phyloP scores from a whole-genome alignment of 2,329 filamentous ascomycete species.

The Fusarium ambrosium region DNA sequence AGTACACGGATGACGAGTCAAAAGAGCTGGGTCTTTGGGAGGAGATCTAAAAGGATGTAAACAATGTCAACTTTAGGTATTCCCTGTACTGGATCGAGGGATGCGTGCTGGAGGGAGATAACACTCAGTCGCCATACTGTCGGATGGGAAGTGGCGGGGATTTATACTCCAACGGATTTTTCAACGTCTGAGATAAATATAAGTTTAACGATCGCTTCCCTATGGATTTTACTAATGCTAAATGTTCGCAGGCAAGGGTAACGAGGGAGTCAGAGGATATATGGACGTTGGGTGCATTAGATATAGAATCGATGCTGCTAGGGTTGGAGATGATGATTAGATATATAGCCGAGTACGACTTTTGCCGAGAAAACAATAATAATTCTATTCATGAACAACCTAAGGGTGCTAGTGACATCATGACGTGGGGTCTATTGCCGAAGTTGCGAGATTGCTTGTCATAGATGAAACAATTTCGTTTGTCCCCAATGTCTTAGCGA shows the following conservation, averaged over 20 bases:
- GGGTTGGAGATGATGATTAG: background rate
- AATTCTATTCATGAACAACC: background rate
- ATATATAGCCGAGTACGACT: background rate
- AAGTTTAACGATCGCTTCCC: background rate
- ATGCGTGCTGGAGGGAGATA: background rate
- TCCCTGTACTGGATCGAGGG: constrained; percentile 1
- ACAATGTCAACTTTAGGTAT: background rate
- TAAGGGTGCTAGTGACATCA: background rate
- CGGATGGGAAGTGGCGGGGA: background rate
- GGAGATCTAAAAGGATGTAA: background rate
- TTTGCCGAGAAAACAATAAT: background rate
- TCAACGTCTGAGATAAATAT: background rate
- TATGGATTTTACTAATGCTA: background rate
- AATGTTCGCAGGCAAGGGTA: background rate
- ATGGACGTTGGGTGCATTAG: background rate
- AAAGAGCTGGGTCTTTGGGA: background rate
- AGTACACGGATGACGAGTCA: background rate
- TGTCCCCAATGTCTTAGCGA: background rate
- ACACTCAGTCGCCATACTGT: background rate
- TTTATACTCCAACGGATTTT: background rate
- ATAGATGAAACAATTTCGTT: background rate
- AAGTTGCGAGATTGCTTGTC: background rate
- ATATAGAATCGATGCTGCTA: background rate
- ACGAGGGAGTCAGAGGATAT: background rate
- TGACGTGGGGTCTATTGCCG: background rate